A percentile compares a stretch with the other conserved stretches of the same genome.
These are phyloP conservation scores for Verticillium longisporum DNA, from an alignment of 2,329 filamentous ascomycete genomes.

Conservation along the genomic window DNA sequence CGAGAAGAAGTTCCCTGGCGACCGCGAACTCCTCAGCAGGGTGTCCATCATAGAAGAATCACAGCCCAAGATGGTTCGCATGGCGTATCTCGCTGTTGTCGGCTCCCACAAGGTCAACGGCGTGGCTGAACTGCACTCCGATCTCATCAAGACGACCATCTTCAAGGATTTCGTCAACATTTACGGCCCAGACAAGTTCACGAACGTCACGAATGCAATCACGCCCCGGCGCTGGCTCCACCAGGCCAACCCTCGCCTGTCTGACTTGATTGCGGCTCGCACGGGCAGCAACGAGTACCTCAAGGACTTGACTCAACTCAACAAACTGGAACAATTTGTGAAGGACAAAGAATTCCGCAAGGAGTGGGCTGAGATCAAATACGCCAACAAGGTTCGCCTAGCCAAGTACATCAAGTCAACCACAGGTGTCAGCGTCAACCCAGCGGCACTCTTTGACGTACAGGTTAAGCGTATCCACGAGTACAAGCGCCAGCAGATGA, in stretches of 20 bases:
- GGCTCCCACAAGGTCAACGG: constrained; percentile 99
- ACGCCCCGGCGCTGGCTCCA: constrained; percentile 95
- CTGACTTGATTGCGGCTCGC: constrained; percentile 87
- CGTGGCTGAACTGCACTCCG: constrained; percentile 94
- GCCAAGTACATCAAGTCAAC: constrained; percentile 85
- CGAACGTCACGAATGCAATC: constrained; percentile 97
- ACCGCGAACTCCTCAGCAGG: constrained; percentile 74
- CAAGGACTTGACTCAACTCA: constrained; percentile 81
- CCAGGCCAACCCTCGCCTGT: constrained; percentile 90
- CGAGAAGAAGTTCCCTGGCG: constrained; percentile 83
- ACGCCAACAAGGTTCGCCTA: constrained; percentile 86
- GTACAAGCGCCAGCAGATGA: constrained; percentile 98
- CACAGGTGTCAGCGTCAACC: constrained; percentile 77
- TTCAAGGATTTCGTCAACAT: constrained; percentile 98
- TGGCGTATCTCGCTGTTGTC: constrained; percentile 92
- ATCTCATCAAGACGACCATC: constrained; percentile 97
- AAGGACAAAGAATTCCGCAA: constrained; percentile 87
- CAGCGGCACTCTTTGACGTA: constrained; percentile 84
- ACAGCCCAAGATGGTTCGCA: constrained; percentile 94
- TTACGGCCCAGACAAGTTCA: constrained; percentile 95
- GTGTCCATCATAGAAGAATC: constrained; percentile 99
- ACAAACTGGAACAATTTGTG: constrained; percentile 75
- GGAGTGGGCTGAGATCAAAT: constrained; percentile 96
- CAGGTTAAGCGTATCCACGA: constrained; percentile 99
- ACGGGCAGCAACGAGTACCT: constrained; percentile 77